Base-by-base conservation (phyloP, 306 rosid genomes). In the Inga oerstediana region DNA sequence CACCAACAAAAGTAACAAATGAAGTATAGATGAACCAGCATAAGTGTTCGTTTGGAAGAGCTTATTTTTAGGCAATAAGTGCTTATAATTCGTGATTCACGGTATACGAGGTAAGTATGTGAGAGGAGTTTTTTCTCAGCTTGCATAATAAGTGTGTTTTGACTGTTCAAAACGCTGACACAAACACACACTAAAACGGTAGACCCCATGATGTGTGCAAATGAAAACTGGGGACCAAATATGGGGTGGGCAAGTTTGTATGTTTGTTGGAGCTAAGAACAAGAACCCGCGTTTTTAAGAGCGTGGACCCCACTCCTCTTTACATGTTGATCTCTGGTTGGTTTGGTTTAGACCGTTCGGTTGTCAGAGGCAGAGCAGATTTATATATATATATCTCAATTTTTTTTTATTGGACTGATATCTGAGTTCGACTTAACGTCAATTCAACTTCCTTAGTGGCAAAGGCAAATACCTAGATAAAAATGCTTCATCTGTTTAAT, bases 371-470 rank as follows among this genome's bases (percentile, higher is more conserved):
- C n/a, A 22, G 32, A 27, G 30, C 5, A 48, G 3, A 11, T 27
- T 27, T 41, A 4, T 41, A 3, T 41, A 41, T 41, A 7, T 43
- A 43, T 7, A 12, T 24, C 62, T 70, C 7, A 39, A 35, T 35
- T 3, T 39, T 39, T 37, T 39, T 39, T 39, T 39, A 39, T 39
- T 39, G 43, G 43, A 39, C 8, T 39, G 43, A 35, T 19, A 35
- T 16, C 46, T 27, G 49, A 71, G n/a, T 59, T 84, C 81, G 86
- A 74, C 84, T 74, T 30, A 43, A 56, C 72, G 41, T 79, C 32
- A 82, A 70, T 82, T 82, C 79, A 15, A 67, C 7, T 88, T 85
- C 65, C 89, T 88, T 88, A 88, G 68, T 44, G 32, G 72, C 87
- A 11, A 88, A 88, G 91, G 14, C 48, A 77, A 72, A 77, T 17